Base-by-base conservation (phyloP, 768 basidiomycete genomes). In the Serendipita sp. region DNA sequence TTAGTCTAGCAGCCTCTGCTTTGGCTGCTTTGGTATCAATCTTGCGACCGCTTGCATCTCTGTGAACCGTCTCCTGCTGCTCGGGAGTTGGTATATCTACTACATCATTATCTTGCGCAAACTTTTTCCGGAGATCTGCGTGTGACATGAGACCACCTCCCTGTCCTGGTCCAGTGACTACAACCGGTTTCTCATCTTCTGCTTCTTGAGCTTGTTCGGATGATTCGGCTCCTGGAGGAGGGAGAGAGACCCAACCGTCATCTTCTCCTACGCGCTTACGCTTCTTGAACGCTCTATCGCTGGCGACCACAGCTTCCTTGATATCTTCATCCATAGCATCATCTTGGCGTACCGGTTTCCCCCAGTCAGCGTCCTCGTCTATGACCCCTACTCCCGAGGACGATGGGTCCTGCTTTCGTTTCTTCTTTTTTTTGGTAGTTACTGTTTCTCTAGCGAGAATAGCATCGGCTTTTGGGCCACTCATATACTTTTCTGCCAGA, bases 391-490 rank as follows among this genome's bases (percentile, higher is more conserved):
- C 82, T 32, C 62, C 68, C 44, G 64, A 68, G 47, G 63, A 68
- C 5, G 74, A 74, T 11, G 74, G 79, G 74, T 86, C 88, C 63
- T 84, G 80, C 75, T 88, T 91, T 79, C 89, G 91, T 77, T 86
- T 89, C 74, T 86, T 86, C 77, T 86, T 89, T 74, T 86, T 86
- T 72, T 75, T 74, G 66, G 73, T 75, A 15, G 79, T 80, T 0
- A 77, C 75, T 1, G 75, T 78, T 0, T 81, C 73, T 51, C 83
- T 83, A 2, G 92, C 78, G 5, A 97, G 79, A 67, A 98, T 98
- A 3, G 91, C 93, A 69, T 97, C 95, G 1, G 94, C 92, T 71
- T 97, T 98, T 0, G 91, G 84, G 0, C 95, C 95, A 3, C 92
- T 85, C 93, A 97, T 95, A 77, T 98, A 98, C 67, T 89, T 91